A percentile compares a stretch with the other conserved stretches of the same genome.
Conservation (phyloP, 2,329 filamentous ascomycete species). For the Lojkania enalia region DNA sequence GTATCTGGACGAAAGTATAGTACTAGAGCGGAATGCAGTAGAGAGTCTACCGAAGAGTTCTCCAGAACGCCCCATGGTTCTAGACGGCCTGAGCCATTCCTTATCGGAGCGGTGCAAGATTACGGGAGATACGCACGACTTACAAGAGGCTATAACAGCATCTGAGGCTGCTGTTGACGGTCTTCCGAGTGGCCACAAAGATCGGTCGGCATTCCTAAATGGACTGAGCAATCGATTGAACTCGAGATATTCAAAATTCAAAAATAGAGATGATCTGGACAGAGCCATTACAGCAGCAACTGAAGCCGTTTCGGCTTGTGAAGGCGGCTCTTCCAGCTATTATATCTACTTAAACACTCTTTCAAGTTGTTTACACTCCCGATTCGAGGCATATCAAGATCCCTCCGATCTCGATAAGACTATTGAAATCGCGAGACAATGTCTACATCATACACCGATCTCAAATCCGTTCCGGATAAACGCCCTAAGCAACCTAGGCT, state of each 20-base stretch:
- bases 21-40: background rate
- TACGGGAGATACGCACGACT: background rate
- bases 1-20: slow-evolving; percentile 2
- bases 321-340: background rate
- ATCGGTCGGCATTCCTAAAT: slow-evolving; percentile 2
- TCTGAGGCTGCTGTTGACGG: slow-evolving; percentile 4
- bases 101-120: background rate
- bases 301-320: background rate
- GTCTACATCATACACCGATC: background rate
- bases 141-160: background rate
- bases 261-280: slow-evolving; percentile 3
- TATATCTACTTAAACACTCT: slow-evolving; percentile 2
- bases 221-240: slow-evolving; percentile 1
- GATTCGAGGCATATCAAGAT: background rate
- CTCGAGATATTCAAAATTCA: background rate
- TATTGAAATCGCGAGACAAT: background rate
- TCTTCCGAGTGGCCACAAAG: background rate
- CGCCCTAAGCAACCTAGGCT: background rate
- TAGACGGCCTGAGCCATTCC: slow-evolving; percentile 1
- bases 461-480: background rate
- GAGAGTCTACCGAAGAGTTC: background rate
- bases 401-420: background rate
- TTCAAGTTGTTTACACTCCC: background rate
- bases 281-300: background rate
- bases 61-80: background rate